These are phyloP conservation scores for Pythium dissotocum DNA, from an alignment of 352 stramenopile species.

Conservation along the genomic window DNA sequence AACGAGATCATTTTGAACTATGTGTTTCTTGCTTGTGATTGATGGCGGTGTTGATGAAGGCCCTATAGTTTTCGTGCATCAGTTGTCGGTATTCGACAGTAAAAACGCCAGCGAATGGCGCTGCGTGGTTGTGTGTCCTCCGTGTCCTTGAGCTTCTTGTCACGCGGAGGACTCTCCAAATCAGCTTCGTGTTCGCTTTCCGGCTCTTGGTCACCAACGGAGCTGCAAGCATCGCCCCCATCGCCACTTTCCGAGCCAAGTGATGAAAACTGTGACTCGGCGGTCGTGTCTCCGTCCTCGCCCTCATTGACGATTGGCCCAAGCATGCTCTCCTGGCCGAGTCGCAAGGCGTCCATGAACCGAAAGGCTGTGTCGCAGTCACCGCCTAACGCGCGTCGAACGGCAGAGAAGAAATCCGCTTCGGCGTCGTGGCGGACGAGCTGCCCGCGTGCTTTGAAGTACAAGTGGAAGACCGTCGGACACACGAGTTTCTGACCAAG, in stretches of 20 bases:
- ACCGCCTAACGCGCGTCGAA: slow-evolving; percentile 28
- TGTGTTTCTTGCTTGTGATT: too few relatives aligned
- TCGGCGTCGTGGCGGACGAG: slow-evolving; percentile 38
- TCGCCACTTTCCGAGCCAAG: too few relatives aligned
- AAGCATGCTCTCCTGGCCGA: slow-evolving; percentile 23
- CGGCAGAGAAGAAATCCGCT: slow-evolving; percentile 39
- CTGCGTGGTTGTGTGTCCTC: not conserved
- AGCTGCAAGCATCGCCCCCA: too few relatives aligned
- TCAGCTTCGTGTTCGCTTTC: not conserved
- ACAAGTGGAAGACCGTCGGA: slow-evolving; percentile 35
- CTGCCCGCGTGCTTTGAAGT: slow-evolving; percentile 26
- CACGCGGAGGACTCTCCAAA: too few relatives aligned
- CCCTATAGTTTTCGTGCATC: too few relatives aligned
- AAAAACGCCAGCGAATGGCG: not conserved
- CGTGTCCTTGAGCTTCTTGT: too few relatives aligned
- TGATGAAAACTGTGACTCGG: not conserved
- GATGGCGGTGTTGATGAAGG: too few relatives aligned
- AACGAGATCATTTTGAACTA: too few relatives aligned
- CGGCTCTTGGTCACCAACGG: too few relatives aligned
- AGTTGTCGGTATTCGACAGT: not conserved
- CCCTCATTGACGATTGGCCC: not conserved
- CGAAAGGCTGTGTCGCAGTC: slow-evolving; percentile 7
- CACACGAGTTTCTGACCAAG: slow-evolving; percentile 18
- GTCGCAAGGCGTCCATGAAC: slow-evolving; percentile 9
- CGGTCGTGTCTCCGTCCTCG: not conserved